Base-by-base conservation (phyloP, 23 red algal species). In the Agarophyton chilense region DNA sequence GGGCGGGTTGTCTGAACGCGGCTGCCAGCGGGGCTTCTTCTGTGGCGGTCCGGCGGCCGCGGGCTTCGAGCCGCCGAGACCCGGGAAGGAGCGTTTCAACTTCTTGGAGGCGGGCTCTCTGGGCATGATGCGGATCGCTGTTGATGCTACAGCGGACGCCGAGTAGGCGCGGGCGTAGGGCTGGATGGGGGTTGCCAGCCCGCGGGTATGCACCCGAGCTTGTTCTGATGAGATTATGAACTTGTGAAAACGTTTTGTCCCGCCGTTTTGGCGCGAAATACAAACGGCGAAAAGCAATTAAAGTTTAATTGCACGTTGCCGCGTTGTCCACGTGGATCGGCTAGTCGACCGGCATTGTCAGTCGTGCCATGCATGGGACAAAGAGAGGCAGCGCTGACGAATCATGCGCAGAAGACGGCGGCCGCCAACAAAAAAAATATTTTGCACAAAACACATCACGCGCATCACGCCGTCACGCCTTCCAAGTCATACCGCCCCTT, bases 1-100 rank as follows among this genome's bases (percentile, higher is more conserved):
- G 41, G 94, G 94, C 17, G 94, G 94, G 40, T 77, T 52, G 57
- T 89, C 85, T 6, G 43, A 32, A 7, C 85, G 67, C 10, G 85
- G 85, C 22, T 77, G 41, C 85, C 85, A 89, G 35, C 67, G 63
- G 36, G 47, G 33, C 45, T 89, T 89, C 85, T 89, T 89, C 39
- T 38, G 29, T 10, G 71, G 32, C 38, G 85, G 85, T 52, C 61
- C 70, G 9, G 82, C 61, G 10, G 19, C 65, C 10, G 64, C 35
- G 18, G 49, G 25, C 24, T 86, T 33, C 46, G 62, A 22, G n/a
- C 62, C 61, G 42, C 82, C 82, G 19, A 74, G 47, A 39, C 40
- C 68, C 25, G n/a, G 0, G 2, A 39, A 45, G 3, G 40, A 49
- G 43, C 68, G 68, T n/a, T 74, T 74, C 41, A 46, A 46, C 8